Percentiles rank a stretch among this genome's conserved stretches.
Evolutionary conservation across 1,284 basidiomycete genomes (phyloP).

Genomic region (Rhodotorula sp.): DNA sequence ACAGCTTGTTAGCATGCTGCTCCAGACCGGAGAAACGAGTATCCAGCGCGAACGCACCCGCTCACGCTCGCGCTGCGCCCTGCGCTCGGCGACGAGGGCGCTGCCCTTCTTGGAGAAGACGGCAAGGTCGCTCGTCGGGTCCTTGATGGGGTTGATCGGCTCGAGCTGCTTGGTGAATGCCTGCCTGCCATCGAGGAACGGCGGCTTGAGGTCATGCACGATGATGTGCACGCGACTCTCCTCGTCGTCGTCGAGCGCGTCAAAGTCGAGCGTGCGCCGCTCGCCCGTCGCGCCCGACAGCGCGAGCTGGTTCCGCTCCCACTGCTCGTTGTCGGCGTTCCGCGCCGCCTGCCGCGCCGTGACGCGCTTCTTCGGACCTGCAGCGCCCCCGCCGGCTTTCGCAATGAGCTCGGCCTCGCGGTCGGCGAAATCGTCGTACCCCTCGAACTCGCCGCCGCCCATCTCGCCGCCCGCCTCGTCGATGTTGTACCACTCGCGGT

Average conservation of each 20-base stretch:
- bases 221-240: slow-evolving; percentile 96
- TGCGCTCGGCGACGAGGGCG: slow-evolving; percentile 86
- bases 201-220: slow-evolving; percentile 95
- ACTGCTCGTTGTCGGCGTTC: slow-evolving; percentile 95
- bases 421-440: slow-evolving; percentile 74
- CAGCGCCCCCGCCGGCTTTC: slow-evolving; percentile 61
- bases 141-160: slow-evolving; percentile 93
- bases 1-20: not conserved
- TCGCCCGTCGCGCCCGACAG: slow-evolving; percentile 86
- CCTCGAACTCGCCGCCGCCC: slow-evolving; percentile 69
- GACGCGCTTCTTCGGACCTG: slow-evolving; percentile 65
- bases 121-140: slow-evolving; percentile 91
- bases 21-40: not conserved
- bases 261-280: slow-evolving; percentile 77
- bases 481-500: slow-evolving; percentile 90
- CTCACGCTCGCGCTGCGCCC: slow-evolving; percentile 91
- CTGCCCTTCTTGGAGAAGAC: slow-evolving; percentile 95
- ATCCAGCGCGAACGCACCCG: slow-evolving; percentile 56
- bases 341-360: slow-evolving; percentile 93
- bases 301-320: slow-evolving; percentile 97
- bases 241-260: slow-evolving; percentile 78
- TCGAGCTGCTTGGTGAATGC: slow-evolving; percentile 97
- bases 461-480: slow-evolving; percentile 66
- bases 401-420: slow-evolving; percentile 81
- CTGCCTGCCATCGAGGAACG: slow-evolving; percentile 93